Base-by-base conservation (phyloP, 805 yeast genomes). In the Sugiyamaella americana region DNA sequence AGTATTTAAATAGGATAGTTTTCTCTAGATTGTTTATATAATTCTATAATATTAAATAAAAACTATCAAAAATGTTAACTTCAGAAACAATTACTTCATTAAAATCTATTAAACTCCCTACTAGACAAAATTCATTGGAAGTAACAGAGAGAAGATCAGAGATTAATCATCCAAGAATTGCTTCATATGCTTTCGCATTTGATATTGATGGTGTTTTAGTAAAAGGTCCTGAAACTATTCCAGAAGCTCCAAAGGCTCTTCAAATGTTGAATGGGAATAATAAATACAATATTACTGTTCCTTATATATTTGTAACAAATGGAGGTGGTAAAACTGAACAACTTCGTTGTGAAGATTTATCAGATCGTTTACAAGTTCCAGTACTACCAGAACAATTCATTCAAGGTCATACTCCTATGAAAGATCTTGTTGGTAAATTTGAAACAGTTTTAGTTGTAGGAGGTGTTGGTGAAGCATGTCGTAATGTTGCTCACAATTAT, bases 131-230 rank as follows among this genome's bases (percentile, higher is more conserved):
- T 13, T 46, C 52, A 13, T n/a, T n/a, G n/a, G n/a, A n/a, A n/a
- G 24, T 46, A 10, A 30, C 30, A 4, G 49, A 48, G 22, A 39
- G 22, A 8, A 47, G 39, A 41, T 30, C 40, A 5, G 20, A 24
- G 8, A 20, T 50, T n/a, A 47, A 51, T 29, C 55, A 53, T 37
- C 49, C 54, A 20, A 49, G 55, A 42, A 49, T 48, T n/a, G 58
- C 55, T n/a, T 51, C 52, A 20, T 51, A 51, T 34, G 95, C 95
- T 2, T 87, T 87, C 70, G 93, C 94, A 36, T 87, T 88, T 63
- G 96, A 88, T 37, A 88, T 89, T 48, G 97, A 89, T 65, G 97
- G 97, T 5, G 97, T 89, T 6, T 68, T 89, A 20, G 59, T 89
- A 18, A 77, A 89, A 51, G 95, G 96, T 16, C 66, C 75, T 18